Evolutionary conservation across 768 basidiomycete genomes (phyloP), one percentile per base, ranked within the genome.

Genomic region (Lentinula guzmanii): DNA sequence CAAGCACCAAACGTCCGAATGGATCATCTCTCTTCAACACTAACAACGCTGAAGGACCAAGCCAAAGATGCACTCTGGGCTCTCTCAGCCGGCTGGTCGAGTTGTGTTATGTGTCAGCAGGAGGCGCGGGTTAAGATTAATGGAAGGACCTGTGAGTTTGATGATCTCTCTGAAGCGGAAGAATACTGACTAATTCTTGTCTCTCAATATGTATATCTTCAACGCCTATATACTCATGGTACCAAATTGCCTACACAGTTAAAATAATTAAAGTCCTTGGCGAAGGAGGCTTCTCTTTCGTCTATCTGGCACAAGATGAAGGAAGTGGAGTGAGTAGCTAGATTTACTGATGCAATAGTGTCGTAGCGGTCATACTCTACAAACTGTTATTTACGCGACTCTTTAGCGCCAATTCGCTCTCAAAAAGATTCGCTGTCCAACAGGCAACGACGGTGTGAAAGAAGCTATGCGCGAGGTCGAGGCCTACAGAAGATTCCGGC

Each of bases 361-460:
- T 28, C 28, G 28, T 28, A 28, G 28, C 24, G 48, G 37, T 4
- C 28, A 28, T 16, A 18, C 4, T 34, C 45, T 62, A 55, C 54
- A 63, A 39, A 62, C 28, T 53, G 11, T 52, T 21, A 11, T 16
- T 55, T n/a, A 42, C 56, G 45, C 18, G 16, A 35, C 18, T 18
- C 39, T 52, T 31, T 73, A 94, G 84, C 83, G 95, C 64, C 86
- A 92, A 79, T 98, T 96, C 67, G 97, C 97, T 0, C 78, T 99
- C 64, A 99, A 99, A 80, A 98, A 97, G 76, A 95, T 97, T 70
- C 82, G 94, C 48, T 95, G 94, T 79, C 93, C 93, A 1, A 89
- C 89, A 45, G 93, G 93, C 7, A 78, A 84, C 5, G 94, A 96
- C 59, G 89, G 87, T 9, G 93, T 98, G 61, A 89, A 89, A 68